Evolutionary conservation across 2,329 filamentous ascomycete genomes (phyloP).

Genomic region (Juglanconis juglandina): DNA sequence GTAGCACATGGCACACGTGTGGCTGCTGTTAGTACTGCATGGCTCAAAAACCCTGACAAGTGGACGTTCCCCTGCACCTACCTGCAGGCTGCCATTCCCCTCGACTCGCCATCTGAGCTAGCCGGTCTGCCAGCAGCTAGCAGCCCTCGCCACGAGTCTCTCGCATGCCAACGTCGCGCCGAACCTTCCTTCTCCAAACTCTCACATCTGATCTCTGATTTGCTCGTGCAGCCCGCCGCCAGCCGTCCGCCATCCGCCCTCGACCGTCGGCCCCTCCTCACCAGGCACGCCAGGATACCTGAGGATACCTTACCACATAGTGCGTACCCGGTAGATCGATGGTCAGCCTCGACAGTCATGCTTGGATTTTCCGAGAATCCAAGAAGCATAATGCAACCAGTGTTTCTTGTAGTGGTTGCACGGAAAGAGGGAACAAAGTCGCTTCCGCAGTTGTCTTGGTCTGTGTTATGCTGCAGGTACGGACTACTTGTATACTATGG

Average conservation of each 20-base stretch:
- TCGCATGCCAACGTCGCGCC: slow-evolving; percentile 10
- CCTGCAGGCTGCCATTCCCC: no score
- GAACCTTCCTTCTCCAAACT: not conserved
- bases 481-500: not conserved
- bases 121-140: not conserved
- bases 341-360: no score
- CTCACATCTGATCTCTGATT: not conserved
- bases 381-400: no score
- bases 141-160: slow-evolving; percentile 6
- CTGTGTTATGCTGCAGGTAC: not conserved
- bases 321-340: no score
- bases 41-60: no score
- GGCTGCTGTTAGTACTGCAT: not conserved
- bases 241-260: not conserved
- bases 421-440: not conserved
- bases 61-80: no score
- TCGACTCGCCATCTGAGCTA: not conserved
- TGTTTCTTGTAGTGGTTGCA: no score
- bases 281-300: no score
- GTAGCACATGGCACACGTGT: not conserved
- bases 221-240: not conserved
- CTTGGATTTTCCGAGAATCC: no score
- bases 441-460: not conserved
- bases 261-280: not conserved
- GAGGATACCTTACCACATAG: no score